A percentile compares a stretch with the other conserved stretches of the same genome.
Evolutionary conservation across 768 basidiomycete species (phyloP).

Genomic region (Tricholoma sp.): DNA sequence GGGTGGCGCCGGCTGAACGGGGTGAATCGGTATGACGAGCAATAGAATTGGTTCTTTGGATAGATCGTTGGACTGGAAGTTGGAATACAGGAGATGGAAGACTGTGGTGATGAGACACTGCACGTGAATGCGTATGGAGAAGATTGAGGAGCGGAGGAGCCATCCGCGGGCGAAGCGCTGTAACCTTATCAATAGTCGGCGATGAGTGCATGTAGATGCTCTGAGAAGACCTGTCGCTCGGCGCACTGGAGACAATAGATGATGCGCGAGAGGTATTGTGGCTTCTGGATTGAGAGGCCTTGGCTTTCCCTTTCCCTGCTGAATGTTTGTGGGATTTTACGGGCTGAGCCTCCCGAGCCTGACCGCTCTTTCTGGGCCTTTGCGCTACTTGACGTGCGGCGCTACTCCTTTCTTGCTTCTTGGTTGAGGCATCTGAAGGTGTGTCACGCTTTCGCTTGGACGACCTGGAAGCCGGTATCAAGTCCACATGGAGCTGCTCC

Average conservation of each 20-base stretch:
- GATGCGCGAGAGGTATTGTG: constrained; percentile 38
- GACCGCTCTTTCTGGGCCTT: neutral
- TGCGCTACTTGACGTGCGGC: neutral
- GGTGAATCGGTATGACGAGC: constrained; percentile 5
- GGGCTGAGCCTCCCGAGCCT: neutral
- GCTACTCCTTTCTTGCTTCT: constrained; percentile 8
- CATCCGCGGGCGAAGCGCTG: constrained; percentile 11
- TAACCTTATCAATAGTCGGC: constrained; percentile 25
- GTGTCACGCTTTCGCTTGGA: constrained; percentile 20
- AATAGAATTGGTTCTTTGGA: constrained; percentile 10
- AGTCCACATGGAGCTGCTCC: neutral
- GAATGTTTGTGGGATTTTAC: neutral
- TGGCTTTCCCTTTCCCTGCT: constrained; percentile 29
- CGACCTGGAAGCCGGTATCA: neutral
- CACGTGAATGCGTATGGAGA: constrained; percentile 13
- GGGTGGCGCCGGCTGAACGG: constrained; percentile 10
- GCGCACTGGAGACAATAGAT: constrained; percentile 40
- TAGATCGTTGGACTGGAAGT: constrained; percentile 14
- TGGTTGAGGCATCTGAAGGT: constrained; percentile 2
- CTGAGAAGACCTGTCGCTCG: constrained; percentile 21
- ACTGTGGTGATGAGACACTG: constrained; percentile 30
- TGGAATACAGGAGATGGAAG: constrained; percentile 23
- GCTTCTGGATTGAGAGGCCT: constrained; percentile 25
- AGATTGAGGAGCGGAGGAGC: constrained; percentile 14
- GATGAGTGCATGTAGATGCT: constrained; percentile 18